These are phyloP conservation scores for Bacidia gigantensis DNA, from an alignment of 495 filamentous ascomycete species.

Conservation along the genomic window DNA sequence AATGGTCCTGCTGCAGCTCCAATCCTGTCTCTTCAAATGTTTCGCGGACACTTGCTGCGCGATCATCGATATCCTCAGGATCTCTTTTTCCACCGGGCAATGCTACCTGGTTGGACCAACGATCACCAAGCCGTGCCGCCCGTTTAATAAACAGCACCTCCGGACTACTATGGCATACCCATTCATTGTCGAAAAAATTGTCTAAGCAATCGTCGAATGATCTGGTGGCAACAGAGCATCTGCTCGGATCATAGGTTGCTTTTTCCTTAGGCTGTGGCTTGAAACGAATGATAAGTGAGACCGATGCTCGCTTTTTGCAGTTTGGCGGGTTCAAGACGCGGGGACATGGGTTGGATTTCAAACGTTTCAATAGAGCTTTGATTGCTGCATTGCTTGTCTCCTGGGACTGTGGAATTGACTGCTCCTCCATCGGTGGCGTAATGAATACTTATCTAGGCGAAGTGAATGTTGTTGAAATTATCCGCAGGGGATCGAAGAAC, in stretches of 20 bases:
- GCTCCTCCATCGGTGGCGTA: background rate
- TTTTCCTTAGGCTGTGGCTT: conserved; percentile 45
- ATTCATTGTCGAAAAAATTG: conserved; percentile 52
- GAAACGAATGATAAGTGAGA: conserved; percentile 57
- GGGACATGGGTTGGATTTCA: conserved; percentile 43
- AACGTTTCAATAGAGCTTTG: conserved; percentile 23
- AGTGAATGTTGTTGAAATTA: too few relatives aligned
- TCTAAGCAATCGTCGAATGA: conserved; percentile 33
- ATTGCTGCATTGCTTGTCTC: background rate
- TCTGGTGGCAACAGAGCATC: conserved; percentile 20
- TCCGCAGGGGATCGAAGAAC: too few relatives aligned
- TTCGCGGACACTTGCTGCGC: conserved; percentile 53
- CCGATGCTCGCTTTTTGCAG: conserved; percentile 56
- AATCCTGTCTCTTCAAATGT: conserved; percentile 60
- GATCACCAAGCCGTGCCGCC: conserved; percentile 53
- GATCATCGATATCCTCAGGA: conserved; percentile 51
- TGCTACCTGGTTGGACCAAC: conserved; percentile 66
- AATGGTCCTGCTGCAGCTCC: conserved; percentile 41
- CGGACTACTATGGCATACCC: conserved; percentile 61
- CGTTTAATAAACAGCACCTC: conserved; percentile 70
- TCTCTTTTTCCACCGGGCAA: conserved; percentile 63
- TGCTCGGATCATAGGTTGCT: conserved; percentile 27
- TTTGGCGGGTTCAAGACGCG: conserved; percentile 47
- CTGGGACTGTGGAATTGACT: background rate
- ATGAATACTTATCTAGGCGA: too few relatives aligned